phyloP scores from a whole-genome alignment of 2,329 filamentous ascomycete species.

The Dothistroma septosporum region DNA sequence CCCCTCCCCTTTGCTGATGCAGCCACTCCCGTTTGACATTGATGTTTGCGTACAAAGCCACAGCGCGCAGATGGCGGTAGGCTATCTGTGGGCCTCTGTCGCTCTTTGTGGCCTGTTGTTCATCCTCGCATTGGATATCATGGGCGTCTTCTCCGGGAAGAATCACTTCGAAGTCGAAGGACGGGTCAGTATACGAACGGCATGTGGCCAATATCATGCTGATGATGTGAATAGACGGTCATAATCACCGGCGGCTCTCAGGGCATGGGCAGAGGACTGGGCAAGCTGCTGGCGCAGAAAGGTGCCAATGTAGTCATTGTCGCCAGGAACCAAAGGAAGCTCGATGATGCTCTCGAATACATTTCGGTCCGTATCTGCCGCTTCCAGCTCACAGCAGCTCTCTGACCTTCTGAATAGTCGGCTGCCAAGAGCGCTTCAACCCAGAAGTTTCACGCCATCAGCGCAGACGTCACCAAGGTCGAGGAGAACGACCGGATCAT shows the following conservation, averaged over 20 bases:
- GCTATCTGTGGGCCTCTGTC: slow-evolving; percentile 36
- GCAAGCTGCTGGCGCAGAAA: slow-evolving; percentile 69
- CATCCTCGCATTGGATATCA: slow-evolving; percentile 45
- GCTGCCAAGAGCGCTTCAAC: slow-evolving; percentile 60
- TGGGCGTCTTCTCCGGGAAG: slow-evolving; percentile 64
- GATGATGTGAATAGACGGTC: slow-evolving; percentile 60
- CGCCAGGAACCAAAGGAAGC: slow-evolving; percentile 70
- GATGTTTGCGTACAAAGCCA: not conserved
- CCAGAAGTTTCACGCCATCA: slow-evolving; percentile 80
- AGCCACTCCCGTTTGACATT: not conserved
- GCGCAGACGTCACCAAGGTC: slow-evolving; percentile 71
- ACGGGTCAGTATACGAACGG: slow-evolving; percentile 55
- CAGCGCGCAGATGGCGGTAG: slow-evolving; percentile 32
- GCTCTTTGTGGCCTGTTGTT: slow-evolving; percentile 36
- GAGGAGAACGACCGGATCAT: slow-evolving; percentile 68
- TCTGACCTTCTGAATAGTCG: slow-evolving; percentile 44
- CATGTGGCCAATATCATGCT: not conserved
- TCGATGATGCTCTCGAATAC: slow-evolving; percentile 63
- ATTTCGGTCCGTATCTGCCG: slow-evolving; percentile 52
- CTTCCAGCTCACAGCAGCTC: not conserved
- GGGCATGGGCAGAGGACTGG: slow-evolving; percentile 79
- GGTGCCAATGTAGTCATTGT: slow-evolving; percentile 86
- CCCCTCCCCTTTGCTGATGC: not conserved
- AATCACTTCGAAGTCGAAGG: slow-evolving; percentile 83
- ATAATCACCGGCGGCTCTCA: slow-evolving; percentile 89